Percentiles rank a stretch among this genome's conserved stretches.
These are phyloP conservation scores for Ustilago crameri DNA, from an alignment of 1,284 basidiomycete species.

Conservation along the genomic window DNA sequence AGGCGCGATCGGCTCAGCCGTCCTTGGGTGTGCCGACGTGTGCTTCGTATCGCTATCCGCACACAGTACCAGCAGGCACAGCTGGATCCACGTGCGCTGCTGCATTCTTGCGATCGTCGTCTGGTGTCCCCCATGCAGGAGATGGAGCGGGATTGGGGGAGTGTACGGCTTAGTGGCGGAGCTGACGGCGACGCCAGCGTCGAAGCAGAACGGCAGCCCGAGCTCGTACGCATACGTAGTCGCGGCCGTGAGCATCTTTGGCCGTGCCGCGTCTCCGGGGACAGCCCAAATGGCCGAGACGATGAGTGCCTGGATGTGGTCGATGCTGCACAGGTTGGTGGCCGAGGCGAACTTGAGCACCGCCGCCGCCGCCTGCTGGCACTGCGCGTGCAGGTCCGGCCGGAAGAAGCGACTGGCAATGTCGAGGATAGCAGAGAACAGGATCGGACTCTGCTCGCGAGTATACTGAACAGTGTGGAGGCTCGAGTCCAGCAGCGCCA, in stretches of 20 bases:
- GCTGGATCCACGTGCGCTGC: conserved; percentile 46
- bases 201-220: conserved; percentile 50
- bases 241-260: conserved; percentile 60
- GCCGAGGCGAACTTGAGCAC: conserved; percentile 76
- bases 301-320: conserved; percentile 83
- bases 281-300: conserved; percentile 85
- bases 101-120: conserved; percentile 17
- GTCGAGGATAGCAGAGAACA: conserved; percentile 83
- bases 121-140: conserved; percentile 15
- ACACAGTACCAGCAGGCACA: conserved; percentile 36
- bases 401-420: conserved; percentile 87
- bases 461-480: conserved; percentile 73
- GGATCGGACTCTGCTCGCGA: conserved; percentile 78
- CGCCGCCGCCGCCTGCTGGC: conserved; percentile 77
- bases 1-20: conserved; percentile 16
- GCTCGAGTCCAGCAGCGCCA: conserved; percentile 66
- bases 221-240: conserved; percentile 68
- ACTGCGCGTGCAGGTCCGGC: conserved; percentile 75
- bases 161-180: conserved; percentile 25
- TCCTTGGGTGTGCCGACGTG: conserved; percentile 8
- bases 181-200: conserved; percentile 16
- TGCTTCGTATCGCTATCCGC: conserved; percentile 20
- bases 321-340: conserved; percentile 80
- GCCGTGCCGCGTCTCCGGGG: conserved; percentile 64
- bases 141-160: conserved; percentile 13